Evolutionary conservation across 352 stramenopile species (phyloP).

Genomic region (Phytopythium litorale): DNA sequence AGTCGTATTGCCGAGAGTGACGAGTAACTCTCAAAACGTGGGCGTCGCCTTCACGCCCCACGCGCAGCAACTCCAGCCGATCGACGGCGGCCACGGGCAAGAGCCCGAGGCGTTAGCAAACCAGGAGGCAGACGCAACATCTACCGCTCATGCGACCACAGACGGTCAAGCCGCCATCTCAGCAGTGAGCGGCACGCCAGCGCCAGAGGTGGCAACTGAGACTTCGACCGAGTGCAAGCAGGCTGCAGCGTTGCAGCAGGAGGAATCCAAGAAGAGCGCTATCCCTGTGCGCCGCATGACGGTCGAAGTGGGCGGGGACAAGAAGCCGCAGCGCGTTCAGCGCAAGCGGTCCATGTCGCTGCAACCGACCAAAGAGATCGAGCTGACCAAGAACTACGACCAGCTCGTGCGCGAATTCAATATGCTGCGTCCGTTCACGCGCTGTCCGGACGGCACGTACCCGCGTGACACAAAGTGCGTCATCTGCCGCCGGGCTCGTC

Average conservation of each 20-base stretch:
- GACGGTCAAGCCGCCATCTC: too few species aligned
- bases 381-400: constrained; percentile 55
- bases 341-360: constrained; percentile 4
- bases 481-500: constrained; percentile 30
- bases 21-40: too few species aligned
- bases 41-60: background rate
- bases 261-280: too few species aligned
- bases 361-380: background rate
- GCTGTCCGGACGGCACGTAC: constrained; percentile 39
- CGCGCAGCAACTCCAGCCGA: background rate
- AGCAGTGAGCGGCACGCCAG: too few species aligned
- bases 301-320: background rate
- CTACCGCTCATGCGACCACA: too few species aligned
- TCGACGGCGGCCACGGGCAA: background rate
- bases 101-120: too few species aligned
- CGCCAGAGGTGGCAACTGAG: too few species aligned
- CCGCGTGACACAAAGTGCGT: constrained; percentile 32
- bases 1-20: too few species aligned
- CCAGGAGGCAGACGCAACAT: too few species aligned
- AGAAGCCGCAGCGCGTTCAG: background rate
- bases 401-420: constrained; percentile 47
- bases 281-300: background rate
- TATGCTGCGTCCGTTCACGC: constrained; percentile 46
- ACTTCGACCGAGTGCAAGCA: too few species aligned
- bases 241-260: background rate